Conservation (phyloP, 805 yeast species). For the Candida boidinii region DNA sequence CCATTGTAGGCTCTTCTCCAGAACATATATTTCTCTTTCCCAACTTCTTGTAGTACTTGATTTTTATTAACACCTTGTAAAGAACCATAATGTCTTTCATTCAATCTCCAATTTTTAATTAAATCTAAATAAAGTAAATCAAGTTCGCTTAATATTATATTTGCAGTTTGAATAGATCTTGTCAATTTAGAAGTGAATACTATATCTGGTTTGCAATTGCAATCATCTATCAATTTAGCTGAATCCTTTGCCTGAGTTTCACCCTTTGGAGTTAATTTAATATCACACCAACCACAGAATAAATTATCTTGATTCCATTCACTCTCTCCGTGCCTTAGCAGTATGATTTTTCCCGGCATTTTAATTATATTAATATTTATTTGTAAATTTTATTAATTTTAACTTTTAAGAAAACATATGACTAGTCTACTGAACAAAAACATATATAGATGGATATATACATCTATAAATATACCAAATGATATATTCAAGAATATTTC, state of each 20-base stretch:
- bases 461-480: no score
- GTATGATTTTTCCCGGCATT: constrained; percentile 29
- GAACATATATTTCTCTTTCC: constrained; percentile 64
- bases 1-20: constrained; percentile 77
- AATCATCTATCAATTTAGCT: constrained; percentile 47
- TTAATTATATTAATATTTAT: background rate
- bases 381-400: no score
- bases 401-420: no score
- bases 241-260: constrained; percentile 58
- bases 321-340: constrained; percentile 79
- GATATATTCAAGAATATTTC: no score
- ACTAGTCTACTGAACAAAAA: no score
- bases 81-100: constrained; percentile 80
- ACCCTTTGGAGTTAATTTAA: constrained; percentile 59
- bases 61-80: constrained; percentile 75
- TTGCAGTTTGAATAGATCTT: constrained; percentile 68
- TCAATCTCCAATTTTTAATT: constrained; percentile 67
- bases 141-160: constrained; percentile 51
- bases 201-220: constrained; percentile 42
- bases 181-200: constrained; percentile 66
- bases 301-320: constrained; percentile 67
- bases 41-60: constrained; percentile 53
- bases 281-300: constrained; percentile 86
- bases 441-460: no score
- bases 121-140: constrained; percentile 40